Conservation (phyloP, 2,329 filamentous ascomycete species). For the Cladosporium oxysporum region DNA sequence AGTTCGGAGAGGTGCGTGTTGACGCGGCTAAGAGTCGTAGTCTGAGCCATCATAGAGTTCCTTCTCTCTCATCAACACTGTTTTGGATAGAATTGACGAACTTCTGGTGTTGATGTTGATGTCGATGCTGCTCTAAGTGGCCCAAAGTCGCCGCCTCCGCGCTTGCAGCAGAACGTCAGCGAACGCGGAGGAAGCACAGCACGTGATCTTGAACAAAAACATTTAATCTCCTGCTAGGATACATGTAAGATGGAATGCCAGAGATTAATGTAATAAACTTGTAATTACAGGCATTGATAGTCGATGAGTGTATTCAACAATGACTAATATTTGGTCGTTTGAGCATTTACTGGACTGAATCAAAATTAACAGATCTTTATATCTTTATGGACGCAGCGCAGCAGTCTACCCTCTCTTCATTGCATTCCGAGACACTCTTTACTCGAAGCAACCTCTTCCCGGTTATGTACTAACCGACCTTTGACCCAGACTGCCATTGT, state of each 20-base stretch:
- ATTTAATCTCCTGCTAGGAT: background rate
- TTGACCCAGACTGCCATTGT: conserved; percentile 86
- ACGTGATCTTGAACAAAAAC: background rate
- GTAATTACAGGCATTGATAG: background rate
- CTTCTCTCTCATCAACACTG: background rate
- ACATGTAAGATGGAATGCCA: background rate
- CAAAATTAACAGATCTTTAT: background rate
- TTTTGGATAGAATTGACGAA: background rate
- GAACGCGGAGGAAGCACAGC: background rate
- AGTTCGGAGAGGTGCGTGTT: conserved; percentile 49
- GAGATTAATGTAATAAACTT: background rate
- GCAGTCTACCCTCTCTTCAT: background rate
- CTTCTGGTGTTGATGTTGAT: background rate
- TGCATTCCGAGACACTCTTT: background rate
- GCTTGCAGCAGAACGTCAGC: conserved; percentile 3
- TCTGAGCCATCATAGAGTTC: conserved; percentile 3
- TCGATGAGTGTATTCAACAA: background rate
- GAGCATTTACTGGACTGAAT: background rate
- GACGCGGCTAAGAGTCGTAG: conserved; percentile 26
- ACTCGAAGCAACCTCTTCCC: conserved; percentile 23
- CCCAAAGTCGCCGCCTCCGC: background rate
- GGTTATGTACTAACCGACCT: conserved; percentile 74
- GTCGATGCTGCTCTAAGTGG: background rate
- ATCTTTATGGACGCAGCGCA: background rate
- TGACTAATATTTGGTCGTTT: background rate